These are phyloP conservation scores for Monosporascus ibericus DNA, from an alignment of 2,329 filamentous ascomycete genomes.

Conservation along the genomic window DNA sequence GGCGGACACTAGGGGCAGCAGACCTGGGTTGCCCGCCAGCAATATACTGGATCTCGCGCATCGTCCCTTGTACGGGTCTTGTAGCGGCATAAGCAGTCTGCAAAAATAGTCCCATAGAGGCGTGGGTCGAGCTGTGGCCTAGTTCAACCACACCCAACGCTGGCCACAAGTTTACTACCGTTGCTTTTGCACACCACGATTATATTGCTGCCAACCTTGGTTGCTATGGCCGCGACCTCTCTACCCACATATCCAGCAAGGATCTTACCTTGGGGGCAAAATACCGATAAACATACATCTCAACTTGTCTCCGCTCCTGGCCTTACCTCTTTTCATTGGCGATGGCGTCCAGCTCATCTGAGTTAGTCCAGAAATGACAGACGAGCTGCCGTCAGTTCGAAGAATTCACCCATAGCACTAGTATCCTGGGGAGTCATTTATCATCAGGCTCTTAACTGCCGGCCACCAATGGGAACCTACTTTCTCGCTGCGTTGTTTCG, in stretches of 20 bases:
- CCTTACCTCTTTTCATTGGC: background rate
- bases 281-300: background rate
- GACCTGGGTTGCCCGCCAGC: background rate
- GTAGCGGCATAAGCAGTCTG: conserved; percentile 22
- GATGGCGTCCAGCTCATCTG: background rate
- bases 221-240: conserved; percentile 18
- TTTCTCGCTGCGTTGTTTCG: background rate
- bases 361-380: background rate
- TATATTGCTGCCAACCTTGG: conserved; percentile 22
- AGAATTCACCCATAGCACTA: background rate
- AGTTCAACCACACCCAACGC: conserved; percentile 20
- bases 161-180: conserved; percentile 17
- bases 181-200: conserved; percentile 23
- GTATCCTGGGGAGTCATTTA: background rate
- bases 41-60: background rate
- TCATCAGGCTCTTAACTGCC: background rate
- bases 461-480: conserved; percentile 11
- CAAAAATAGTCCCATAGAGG: conserved; percentile 21
- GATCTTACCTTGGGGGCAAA: conserved; percentile 8
- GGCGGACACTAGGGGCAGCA: background rate
- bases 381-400: background rate
- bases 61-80: conserved; percentile 14
- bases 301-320: background rate
- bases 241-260: conserved; percentile 12
- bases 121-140: conserved; percentile 26